Conservation (phyloP, 345 rosid species). For the Salix dunnii region DNA sequence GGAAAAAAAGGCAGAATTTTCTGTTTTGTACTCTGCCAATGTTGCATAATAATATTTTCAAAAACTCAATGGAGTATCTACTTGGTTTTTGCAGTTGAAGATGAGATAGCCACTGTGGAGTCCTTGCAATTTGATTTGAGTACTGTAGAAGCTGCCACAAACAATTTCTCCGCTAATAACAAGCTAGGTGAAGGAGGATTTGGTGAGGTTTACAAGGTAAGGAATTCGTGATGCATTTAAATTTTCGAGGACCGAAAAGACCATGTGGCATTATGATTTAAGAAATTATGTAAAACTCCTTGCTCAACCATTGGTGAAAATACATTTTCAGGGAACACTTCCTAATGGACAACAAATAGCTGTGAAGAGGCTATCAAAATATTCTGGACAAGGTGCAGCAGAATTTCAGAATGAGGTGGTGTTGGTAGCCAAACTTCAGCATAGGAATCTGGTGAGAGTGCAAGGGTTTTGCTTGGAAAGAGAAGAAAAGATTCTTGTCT, state of each 20-base stretch:
- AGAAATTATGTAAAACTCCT: too few relatives aligned
- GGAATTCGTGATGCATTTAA: not conserved
- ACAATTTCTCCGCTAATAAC: conserved; percentile 44
- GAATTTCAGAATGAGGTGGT: conserved; percentile 50
- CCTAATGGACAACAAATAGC: conserved; percentile 38
- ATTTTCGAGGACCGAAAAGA: not conserved
- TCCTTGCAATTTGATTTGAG: conserved; percentile 42
- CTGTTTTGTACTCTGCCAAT: not conserved
- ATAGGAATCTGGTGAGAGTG: conserved; percentile 44
- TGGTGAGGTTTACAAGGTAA: conserved; percentile 65
- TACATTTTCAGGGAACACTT: conserved; percentile 40
- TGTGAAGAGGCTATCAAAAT: conserved; percentile 39
- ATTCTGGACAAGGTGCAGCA: conserved; percentile 39
- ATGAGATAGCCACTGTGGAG: conserved; percentile 33
- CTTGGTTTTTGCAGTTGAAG: conserved; percentile 26
- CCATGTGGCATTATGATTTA: not conserved
- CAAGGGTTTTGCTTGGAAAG: conserved; percentile 44
- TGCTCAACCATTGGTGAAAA: not conserved
- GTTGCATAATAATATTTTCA: too few relatives aligned
- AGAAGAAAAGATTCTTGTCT: conserved; percentile 46
- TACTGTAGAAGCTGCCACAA: conserved; percentile 41
- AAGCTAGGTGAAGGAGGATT: conserved; percentile 75
- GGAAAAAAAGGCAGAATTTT: not conserved
- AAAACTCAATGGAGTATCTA: not conserved
- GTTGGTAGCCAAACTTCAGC: conserved; percentile 47